Conservation (phyloP, 1,284 basidiomycete species). For the Trichosporon faecale region DNA sequence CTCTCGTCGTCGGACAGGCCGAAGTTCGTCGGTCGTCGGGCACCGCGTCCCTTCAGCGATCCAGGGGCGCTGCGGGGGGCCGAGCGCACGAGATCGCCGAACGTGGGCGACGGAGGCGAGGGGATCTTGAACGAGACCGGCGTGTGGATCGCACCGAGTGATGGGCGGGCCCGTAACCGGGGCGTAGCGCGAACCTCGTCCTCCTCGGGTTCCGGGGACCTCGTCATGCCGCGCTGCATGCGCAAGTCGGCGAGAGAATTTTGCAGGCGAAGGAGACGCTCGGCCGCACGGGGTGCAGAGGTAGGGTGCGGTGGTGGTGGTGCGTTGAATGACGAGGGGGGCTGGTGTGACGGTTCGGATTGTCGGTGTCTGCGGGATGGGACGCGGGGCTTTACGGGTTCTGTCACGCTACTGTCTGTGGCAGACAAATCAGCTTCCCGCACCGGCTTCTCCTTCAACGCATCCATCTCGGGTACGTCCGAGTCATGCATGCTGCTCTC, state of each 20-base stretch:
- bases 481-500: neutral
- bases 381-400: slow-evolving; percentile 3
- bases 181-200: neutral
- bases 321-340: slow-evolving; percentile 6
- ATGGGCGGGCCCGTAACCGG: neutral
- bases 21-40: neutral
- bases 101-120: slow-evolving; percentile 18
- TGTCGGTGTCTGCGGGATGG: slow-evolving; percentile 6
- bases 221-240: slow-evolving; percentile 19
- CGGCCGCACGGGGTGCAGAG: slow-evolving; percentile 17
- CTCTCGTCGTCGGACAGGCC: slow-evolving; percentile 32
- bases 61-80: slow-evolving; percentile 10
- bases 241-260: slow-evolving; percentile 25
- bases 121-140: neutral
- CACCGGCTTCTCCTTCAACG: neutral
- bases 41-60: neutral
- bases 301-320: neutral
- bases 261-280: slow-evolving; percentile 23
- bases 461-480: neutral
- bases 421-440: neutral
- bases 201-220: neutral
- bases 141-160: neutral
- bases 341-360: neutral
- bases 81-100: slow-evolving; percentile 20
- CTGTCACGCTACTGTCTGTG: slow-evolving; percentile 1